These are phyloP conservation scores for Eimeria tenella DNA, from an alignment of 169 alveolate genomes.

Conservation along the genomic window DNA sequence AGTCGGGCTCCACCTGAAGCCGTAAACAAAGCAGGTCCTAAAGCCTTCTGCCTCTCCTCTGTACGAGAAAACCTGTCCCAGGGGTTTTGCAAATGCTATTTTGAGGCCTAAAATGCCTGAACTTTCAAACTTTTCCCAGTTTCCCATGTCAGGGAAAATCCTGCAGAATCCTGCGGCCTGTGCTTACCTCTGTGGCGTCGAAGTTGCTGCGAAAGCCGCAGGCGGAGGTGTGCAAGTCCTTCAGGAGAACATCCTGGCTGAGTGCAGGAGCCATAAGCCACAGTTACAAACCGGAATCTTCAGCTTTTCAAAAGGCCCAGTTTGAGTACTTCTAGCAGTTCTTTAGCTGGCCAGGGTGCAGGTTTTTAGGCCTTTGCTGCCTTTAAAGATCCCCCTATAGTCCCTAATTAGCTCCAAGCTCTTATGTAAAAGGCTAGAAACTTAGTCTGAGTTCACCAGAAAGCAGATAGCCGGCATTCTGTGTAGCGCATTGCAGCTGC, in stretches of 20 bases:
- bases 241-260: constrained; percentile 85
- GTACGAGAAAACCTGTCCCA: not conserved
- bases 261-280: not conserved
- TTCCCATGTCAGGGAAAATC: not conserved
- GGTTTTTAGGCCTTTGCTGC: too few relatives aligned
- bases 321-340: too few relatives aligned
- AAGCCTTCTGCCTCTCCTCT: not conserved
- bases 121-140: not conserved
- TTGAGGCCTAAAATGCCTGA: not conserved
- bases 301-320: too few relatives aligned
- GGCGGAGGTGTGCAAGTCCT: constrained; percentile 84
- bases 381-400: too few relatives aligned
- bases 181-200: constrained; percentile 87
- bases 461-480: constrained; percentile 84
- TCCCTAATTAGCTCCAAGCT: too few relatives aligned
- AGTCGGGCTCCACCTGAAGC: constrained; percentile 87
- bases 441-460: constrained; percentile 1
- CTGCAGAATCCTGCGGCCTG: not conserved
- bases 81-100: not conserved
- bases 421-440: not conserved
- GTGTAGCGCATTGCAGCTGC: constrained; percentile 94
- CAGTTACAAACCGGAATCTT: too few relatives aligned
- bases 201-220: constrained; percentile 87
- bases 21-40: not conserved
- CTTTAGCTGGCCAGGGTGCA: too few relatives aligned